Evolutionary conservation across 2,329 filamentous ascomycete species (phyloP), one percentile per base, ranked within the genome.

Genomic region (Immersiporthe knoxdaviesiana): DNA sequence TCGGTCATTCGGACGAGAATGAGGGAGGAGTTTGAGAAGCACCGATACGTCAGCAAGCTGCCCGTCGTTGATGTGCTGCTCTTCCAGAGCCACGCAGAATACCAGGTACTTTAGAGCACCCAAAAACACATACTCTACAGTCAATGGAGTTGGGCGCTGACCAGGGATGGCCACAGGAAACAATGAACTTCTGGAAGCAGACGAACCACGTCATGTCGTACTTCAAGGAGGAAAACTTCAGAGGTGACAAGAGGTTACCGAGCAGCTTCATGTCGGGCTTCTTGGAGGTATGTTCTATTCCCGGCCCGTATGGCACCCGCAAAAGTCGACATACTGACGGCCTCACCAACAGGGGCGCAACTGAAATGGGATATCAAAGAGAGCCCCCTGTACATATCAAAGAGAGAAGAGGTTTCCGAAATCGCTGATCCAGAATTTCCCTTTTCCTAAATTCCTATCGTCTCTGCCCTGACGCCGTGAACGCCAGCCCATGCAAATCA

Each of bases 161-260:
- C 60, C 8, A 44, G 44, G 41, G 63, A 37, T 37, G 52, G 63
- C 32, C 21, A 66, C 75, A 97, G 94, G 96, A 99, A 87, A 99
- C 92, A 66, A 89, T 99, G 86, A 99, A 99, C 84, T 99, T 92
- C 87, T 99, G 96, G 96, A 97, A 97, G 83, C 96, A 99, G 83
- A 87, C 94, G 72, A 92, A 92, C 73, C 96, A 99, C 80, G 88
- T 99, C 75, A 93, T 99, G 88, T 94, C 96, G 76, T 99, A 97
- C 83, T 99, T 98, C 87, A 90, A 94, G 79, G 87, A 90, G 76
- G 94, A 98, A 81, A 88, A 86, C 81, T 88, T 88, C 79, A 83
- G 93, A 89, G 85, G 93, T 89, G 80, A 91, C 85, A 80, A 93
- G 75, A 89, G 88, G 79, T 83, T 97, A 81, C 95, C 95, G 52